Evolutionary conservation across 2,329 filamentous ascomycete genomes (phyloP).

Genomic region (Dothidotthia symphoricarpi): DNA sequence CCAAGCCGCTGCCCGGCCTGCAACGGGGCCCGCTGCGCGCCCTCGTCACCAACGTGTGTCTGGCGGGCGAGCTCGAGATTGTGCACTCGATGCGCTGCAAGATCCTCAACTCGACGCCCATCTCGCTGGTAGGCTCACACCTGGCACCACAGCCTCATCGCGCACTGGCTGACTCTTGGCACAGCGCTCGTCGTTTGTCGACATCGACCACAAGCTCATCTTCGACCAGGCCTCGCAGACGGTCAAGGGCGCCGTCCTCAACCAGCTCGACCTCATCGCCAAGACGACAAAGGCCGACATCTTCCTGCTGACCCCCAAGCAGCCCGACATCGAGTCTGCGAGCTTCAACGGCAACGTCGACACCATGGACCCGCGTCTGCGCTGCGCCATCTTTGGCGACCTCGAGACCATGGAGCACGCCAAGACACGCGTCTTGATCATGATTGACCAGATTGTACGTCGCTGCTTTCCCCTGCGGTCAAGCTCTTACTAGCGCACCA

Average conservation of each 20-base stretch:
- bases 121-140: slow-evolving; percentile 71
- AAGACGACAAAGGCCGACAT: slow-evolving; percentile 92
- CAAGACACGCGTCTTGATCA: slow-evolving; percentile 92
- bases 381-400: slow-evolving; percentile 92
- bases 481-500: slow-evolving; percentile 19
- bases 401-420: slow-evolving; percentile 94
- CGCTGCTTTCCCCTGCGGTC: slow-evolving; percentile 17
- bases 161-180: slow-evolving; percentile 23
- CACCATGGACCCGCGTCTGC: slow-evolving; percentile 81
- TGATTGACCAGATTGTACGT: slow-evolving; percentile 89
- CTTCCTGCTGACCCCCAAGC: slow-evolving; percentile 88
- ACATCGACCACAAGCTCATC: slow-evolving; percentile 88
- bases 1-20: slow-evolving; percentile 58
- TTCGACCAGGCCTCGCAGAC: slow-evolving; percentile 69
- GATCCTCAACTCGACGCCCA: slow-evolving; percentile 87
- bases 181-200: slow-evolving; percentile 88
- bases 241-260: slow-evolving; percentile 72
- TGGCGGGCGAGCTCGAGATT: slow-evolving; percentile 81
- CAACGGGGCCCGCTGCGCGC: slow-evolving; percentile 52
- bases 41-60: slow-evolving; percentile 76
- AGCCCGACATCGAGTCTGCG: slow-evolving; percentile 73
- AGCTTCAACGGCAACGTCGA: slow-evolving; percentile 72
- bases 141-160: slow-evolving; percentile 12
- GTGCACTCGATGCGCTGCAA: slow-evolving; percentile 88
- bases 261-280: slow-evolving; percentile 83